Base-by-base conservation (phyloP, 768 basidiomycete species). In the Termitomyces sp. region DNA sequence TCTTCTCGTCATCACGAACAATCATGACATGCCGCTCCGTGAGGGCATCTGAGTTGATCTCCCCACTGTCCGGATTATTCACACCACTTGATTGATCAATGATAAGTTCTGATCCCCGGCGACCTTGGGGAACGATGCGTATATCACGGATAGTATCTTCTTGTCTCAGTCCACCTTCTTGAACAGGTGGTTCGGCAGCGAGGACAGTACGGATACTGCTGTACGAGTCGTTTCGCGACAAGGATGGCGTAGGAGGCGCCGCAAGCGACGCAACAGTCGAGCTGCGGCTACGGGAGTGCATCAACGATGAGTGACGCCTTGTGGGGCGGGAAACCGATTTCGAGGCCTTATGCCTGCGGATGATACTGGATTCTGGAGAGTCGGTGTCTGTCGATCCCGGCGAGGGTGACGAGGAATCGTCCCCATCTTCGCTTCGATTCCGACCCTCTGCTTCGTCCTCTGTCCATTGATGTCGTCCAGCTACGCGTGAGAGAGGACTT, bases 161-260 rank as follows among this genome's bases (percentile, higher is more conserved):
- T 8, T 58, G 60, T 48, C 63, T 69, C 34, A 67, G 33, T 14
- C 60, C 63, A 13, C 55, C 66, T 10, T 64, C 64, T 24, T 59
- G 63, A 3, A 75, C 77, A 47, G 66, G 71, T 13, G 75, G 53
- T 34, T 86, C 85, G 7, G 70, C 79, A 2, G 82, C 88, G 27
- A 82, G 83, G 5, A 93, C 85, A 0, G 91, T 93, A 18, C 82
- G 80, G 32, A 89, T 79, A 60, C 90, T 92, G 67, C 85, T 88
- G 20, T 74, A 74, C 2, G 89, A 90, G 18, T 79, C 78, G 39
- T 79, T 80, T 55, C 79, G 82, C 5, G 64, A 66, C 13, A 84
- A 66, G 18, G 68, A 65, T 27, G 61, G 67, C 48, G 62, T 56
- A 14, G 57, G 51, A 24, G 78, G 71, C 2, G 79, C 84, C 27